Evolutionary conservation across 208 protist species (phyloP), one percentile per base, ranked within the genome.

Genomic region (Phytomonas francai): DNA sequence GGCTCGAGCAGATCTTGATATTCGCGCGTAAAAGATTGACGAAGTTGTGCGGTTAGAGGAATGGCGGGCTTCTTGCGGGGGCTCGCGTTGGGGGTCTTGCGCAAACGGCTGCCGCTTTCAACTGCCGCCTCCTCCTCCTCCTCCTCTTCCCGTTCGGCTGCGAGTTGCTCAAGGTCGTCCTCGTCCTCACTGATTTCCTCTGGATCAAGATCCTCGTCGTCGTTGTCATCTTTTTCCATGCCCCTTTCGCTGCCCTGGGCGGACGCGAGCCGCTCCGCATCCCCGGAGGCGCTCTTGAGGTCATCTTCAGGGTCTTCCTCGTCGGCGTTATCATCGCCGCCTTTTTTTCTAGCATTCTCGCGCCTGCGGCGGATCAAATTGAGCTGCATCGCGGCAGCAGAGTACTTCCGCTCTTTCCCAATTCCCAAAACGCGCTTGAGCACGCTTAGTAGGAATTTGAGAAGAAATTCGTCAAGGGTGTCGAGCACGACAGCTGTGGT

Each of bases 401-500:
- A 79, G 75, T 84, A 87, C 56, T 78, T 83, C 66, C 79, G 79
- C 68, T 91, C 87, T 66, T 91, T 91, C 27, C 87, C 88, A 56
- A 96, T 91, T 27, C 88, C 88, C n/a, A 94, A 78, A 63, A 94
- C 87, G 29, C 85, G 85, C 75, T 89, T 87, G 58, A 96, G 77
- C 25, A 94, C 84, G 65, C 87, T 94, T 25, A 93, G 73, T 12
- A 96, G 75, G 67, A 85, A 92, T 66, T 87, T 87, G 16, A 96
- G 72, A 29, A 91, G 76, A 67, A 96, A 96, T 73, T 96, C 91
- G 68, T 96, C 91, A n/a, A 94, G 68, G 12, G 91, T 92, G 71
- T 96, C 91, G 3, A 96, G 83, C 58, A 94, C 87, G 14, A 94
- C 79, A 4, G 87, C 87, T 12, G 85, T 86, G 42, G 84, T 81